Conservation (phyloP, 2,329 filamentous ascomycete genomes). For the Cercospora brassicicola region DNA sequence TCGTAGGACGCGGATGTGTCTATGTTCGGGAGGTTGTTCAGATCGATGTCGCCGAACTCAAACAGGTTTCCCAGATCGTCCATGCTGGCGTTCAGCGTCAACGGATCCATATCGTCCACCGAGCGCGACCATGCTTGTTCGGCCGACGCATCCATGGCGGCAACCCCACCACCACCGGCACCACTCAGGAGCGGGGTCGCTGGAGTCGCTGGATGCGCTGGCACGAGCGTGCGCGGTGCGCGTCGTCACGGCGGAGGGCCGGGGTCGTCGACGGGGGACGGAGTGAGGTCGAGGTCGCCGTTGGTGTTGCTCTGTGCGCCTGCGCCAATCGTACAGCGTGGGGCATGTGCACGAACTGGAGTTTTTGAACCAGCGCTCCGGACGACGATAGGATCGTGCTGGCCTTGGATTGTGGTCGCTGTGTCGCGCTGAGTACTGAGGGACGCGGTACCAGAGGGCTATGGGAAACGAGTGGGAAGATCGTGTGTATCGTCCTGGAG, state of each 20-base stretch:
- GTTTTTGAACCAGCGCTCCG: neutral
- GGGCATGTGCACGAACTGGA: neutral
- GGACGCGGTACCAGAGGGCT: neutral
- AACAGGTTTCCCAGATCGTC: slow-evolving; percentile 49
- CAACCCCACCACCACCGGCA: neutral
- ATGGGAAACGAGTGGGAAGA: neutral
- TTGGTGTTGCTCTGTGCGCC: neutral
- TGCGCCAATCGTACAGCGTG: neutral
- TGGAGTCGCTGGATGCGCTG: neutral
- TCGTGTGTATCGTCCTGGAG: too few relatives aligned
- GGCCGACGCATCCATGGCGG: slow-evolving; percentile 32
- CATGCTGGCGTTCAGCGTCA: slow-evolving; percentile 33
- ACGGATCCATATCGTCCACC: slow-evolving; percentile 42
- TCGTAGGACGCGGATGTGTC: slow-evolving; percentile 27
- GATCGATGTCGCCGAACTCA: slow-evolving; percentile 42
- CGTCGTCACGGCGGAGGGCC: neutral
- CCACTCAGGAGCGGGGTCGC: neutral
- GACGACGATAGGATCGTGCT: neutral
- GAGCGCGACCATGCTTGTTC: slow-evolving; percentile 43
- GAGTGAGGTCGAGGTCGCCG: neutral
- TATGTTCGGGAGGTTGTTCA: slow-evolving; percentile 32
- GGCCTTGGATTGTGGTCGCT: neutral
- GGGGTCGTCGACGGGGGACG: neutral
- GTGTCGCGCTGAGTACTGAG: neutral
- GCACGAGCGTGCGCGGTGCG: neutral